Evolutionary conservation across 2,329 filamentous ascomycete genomes (phyloP).

Genomic region (Apiospora arundinis): DNA sequence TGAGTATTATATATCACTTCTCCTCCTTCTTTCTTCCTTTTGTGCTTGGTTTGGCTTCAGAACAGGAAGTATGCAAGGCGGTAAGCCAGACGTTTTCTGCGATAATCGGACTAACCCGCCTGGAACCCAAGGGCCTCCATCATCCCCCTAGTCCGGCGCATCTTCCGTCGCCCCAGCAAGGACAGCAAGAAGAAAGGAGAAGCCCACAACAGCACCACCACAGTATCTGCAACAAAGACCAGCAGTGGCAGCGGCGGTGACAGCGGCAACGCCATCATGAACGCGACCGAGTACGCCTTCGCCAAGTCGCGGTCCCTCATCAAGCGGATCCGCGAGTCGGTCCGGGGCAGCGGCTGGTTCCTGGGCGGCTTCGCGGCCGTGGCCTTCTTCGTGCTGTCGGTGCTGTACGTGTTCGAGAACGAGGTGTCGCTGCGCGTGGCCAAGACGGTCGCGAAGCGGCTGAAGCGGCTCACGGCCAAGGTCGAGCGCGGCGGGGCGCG

Average conservation of each 20-base stretch:
- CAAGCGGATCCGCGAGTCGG: constrained; percentile 53
- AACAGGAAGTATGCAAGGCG: background rate
- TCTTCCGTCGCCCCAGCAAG: constrained; percentile 54
- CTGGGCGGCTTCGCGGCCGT: constrained; percentile 50
- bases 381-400: constrained; percentile 61
- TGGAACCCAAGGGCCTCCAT: constrained; percentile 53
- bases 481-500: constrained; percentile 53
- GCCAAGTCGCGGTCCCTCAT: constrained; percentile 56
- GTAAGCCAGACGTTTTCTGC: background rate
- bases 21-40: background rate
- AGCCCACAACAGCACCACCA: background rate
- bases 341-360: constrained; percentile 47
- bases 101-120: background rate
- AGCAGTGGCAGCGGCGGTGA: too few species aligned
- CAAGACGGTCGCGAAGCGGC: constrained; percentile 55
- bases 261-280: constrained; percentile 34
- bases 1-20: constrained; percentile 41
- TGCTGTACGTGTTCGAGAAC: constrained; percentile 64
- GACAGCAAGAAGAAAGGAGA: constrained; percentile 26
- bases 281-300: constrained; percentile 66
- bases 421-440: constrained; percentile 63
- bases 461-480: constrained; percentile 54
- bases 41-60: background rate
- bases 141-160: constrained; percentile 56
- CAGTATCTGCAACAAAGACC: background rate